A percentile compares a stretch with the other conserved stretches of the same genome.
phyloP scores from a whole-genome alignment of 768 basidiomycete genomes.

The Suillus plorans region DNA sequence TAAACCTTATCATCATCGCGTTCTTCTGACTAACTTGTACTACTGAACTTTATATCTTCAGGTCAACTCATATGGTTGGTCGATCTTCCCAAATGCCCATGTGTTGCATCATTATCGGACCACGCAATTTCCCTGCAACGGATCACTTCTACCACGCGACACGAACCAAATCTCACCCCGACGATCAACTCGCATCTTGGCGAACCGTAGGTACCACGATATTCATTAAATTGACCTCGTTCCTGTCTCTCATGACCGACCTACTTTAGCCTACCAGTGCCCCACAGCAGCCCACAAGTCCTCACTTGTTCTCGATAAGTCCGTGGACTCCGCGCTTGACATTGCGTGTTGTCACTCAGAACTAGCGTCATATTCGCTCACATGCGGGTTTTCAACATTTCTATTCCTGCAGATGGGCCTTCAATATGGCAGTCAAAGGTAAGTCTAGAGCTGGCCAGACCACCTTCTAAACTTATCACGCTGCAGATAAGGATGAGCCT shows the following conservation, averaged over 20 bases:
- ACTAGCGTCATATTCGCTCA: neutral
- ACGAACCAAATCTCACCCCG: neutral
- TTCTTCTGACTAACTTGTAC: neutral
- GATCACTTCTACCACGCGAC: conserved; percentile 2
- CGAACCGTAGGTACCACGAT: neutral
- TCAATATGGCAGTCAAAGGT: neutral
- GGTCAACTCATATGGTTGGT: neutral
- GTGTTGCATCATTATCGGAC: neutral
- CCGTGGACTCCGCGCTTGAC: neutral
- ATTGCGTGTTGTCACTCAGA: neutral
- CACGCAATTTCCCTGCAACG: neutral
- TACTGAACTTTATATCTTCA: conserved; percentile 1
- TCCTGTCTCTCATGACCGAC: neutral
- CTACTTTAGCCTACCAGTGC: neutral
- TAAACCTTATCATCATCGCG: conserved; percentile 1
- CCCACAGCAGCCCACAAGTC: neutral
- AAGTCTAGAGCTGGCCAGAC: neutral
- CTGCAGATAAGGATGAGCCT: neutral
- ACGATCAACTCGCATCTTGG: neutral
- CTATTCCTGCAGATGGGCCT: neutral
- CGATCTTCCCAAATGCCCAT: neutral
- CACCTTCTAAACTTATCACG: neutral
- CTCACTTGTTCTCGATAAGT: neutral
- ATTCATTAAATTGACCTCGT: neutral
- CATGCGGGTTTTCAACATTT: neutral